A percentile compares a stretch with the other conserved stretches of the same genome.
phyloP scores from a whole-genome alignment of 2,329 filamentous ascomycete species.

The Fusarium sp. region DNA sequence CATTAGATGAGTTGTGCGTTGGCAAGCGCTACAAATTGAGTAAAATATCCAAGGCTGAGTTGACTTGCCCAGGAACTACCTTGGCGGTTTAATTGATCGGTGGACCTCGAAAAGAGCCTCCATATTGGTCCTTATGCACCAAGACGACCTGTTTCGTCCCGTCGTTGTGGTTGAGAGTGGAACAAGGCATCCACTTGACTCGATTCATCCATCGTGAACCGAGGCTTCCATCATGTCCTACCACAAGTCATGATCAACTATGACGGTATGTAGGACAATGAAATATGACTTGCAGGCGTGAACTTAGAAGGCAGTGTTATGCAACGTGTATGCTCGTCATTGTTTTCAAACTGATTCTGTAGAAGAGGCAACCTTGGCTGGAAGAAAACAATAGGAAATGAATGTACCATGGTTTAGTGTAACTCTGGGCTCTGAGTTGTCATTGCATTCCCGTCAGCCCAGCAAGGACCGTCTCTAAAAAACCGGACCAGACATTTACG shows the following conservation, averaged over 20 bases:
- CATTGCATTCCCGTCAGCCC: conserved; percentile 46
- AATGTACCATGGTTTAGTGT: conserved; percentile 26
- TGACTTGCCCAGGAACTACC: conserved; percentile 13
- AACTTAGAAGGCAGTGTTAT: neutral
- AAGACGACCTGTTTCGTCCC: conserved; percentile 28
- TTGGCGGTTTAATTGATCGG: conserved; percentile 8
- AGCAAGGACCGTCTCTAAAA: conserved; percentile 26
- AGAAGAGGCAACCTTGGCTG: neutral
- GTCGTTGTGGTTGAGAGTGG: conserved; percentile 34
- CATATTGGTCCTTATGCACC: conserved; percentile 15
- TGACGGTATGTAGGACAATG: conserved; percentile 26
- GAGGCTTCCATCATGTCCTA: conserved; percentile 2
- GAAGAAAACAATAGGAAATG: neutral
- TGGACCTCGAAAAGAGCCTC: conserved; percentile 23
- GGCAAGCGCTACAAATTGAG: conserved; percentile 39
- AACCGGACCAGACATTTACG: conserved; percentile 38
- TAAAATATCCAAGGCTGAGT: conserved; percentile 18
- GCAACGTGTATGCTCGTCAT: conserved; percentile 1
- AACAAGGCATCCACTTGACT: conserved; percentile 31
- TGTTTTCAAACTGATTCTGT: conserved; percentile 1
- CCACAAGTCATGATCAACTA: conserved; percentile 32
- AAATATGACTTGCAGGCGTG: conserved; percentile 36
- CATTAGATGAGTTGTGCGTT: conserved; percentile 41
- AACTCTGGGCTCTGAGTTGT: conserved; percentile 48
- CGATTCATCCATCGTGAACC: neutral